Percentiles rank a stretch among this genome's conserved stretches.
Conservation (phyloP, 768 basidiomycete species). For the Saitozyma podzolica region DNA sequence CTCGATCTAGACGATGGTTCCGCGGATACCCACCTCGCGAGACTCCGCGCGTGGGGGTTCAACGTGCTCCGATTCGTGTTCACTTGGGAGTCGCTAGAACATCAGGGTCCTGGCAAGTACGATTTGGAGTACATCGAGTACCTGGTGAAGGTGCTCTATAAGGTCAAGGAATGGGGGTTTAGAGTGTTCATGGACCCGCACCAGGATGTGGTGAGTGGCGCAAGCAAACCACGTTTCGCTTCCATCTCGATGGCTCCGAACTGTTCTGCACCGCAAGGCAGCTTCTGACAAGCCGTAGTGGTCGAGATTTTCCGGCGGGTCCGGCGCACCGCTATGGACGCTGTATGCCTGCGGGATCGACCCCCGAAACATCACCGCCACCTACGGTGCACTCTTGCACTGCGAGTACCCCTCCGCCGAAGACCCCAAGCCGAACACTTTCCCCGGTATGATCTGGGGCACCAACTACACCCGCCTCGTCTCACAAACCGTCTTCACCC, state of each 20-base stretch:
- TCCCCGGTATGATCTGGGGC: conserved; percentile 95
- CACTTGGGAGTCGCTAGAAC: conserved; percentile 92
- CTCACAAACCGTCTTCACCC: conserved; percentile 84
- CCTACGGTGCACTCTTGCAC: conserved; percentile 81
- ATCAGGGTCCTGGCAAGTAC: conserved; percentile 88
- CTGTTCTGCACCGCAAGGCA: too few relatives aligned
- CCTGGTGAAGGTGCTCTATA: conserved; percentile 74
- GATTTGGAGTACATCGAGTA: conserved; percentile 93
- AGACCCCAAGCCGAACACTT: conserved; percentile 65
- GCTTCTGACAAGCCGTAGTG: conserved; percentile 63
- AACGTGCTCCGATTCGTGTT: conserved; percentile 78
- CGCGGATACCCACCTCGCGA: conserved; percentile 64
- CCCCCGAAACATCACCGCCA: conserved; percentile 78
- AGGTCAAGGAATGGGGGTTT: conserved; percentile 92
- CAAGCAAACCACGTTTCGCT: background rate
- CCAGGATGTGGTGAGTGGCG: conserved; percentile 77
- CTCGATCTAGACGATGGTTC: conserved; percentile 73
- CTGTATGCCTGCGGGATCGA: conserved; percentile 78
- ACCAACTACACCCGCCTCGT: conserved; percentile 91
- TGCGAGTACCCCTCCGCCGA: conserved; percentile 75
- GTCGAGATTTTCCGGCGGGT: conserved; percentile 96
- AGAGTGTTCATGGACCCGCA: conserved; percentile 92
- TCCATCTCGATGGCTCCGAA: too few relatives aligned
- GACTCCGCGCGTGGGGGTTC: conserved; percentile 90
- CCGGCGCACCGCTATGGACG: conserved; percentile 87